A percentile compares a stretch with the other conserved stretches of the same genome.
These are phyloP conservation scores for Xylaria nigripes DNA, from an alignment of 495 filamentous ascomycete species.

Conservation along the genomic window DNA sequence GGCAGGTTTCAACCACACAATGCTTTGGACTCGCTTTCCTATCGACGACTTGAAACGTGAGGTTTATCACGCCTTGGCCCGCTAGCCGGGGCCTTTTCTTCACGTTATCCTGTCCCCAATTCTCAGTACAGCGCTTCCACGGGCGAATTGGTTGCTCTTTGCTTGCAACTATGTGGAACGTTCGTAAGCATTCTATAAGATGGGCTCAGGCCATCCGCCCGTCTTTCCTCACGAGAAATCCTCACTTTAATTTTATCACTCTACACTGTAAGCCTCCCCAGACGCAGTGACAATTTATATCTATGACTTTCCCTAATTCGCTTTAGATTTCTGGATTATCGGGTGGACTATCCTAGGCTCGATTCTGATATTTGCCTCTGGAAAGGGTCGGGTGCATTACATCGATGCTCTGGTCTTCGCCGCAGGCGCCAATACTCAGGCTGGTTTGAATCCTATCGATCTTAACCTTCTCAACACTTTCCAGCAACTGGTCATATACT, in stretches of 20 bases:
- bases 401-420: slow-evolving; percentile 87
- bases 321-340: slow-evolving; percentile 72
- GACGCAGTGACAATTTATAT: neutral
- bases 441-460: slow-evolving; percentile 82
- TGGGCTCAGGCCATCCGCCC: slow-evolving; percentile 43
- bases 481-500: slow-evolving; percentile 67
- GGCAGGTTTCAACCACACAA: slow-evolving; percentile 18
- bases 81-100: slow-evolving; percentile 18
- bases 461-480: slow-evolving; percentile 66
- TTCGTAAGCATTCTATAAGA: slow-evolving; percentile 21
- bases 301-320: neutral
- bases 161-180: slow-evolving; percentile 14
- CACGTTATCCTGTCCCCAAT: slow-evolving; percentile 1
- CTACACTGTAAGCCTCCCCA: slow-evolving; percentile 57
- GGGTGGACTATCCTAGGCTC: slow-evolving; percentile 60
- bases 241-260: slow-evolving; percentile 76
- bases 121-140: neutral
- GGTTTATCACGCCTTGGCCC: slow-evolving; percentile 16
- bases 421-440: slow-evolving; percentile 75
- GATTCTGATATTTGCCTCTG: slow-evolving; percentile 59
- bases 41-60: slow-evolving; percentile 21
- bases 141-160: neutral
- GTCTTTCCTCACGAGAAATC: slow-evolving; percentile 42
- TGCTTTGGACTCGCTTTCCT: slow-evolving; percentile 18
- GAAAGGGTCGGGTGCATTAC: slow-evolving; percentile 53